These are phyloP conservation scores for Blastobotrys chiropterorum DNA, from an alignment of 805 yeast species.

Conservation along the genomic window DNA sequence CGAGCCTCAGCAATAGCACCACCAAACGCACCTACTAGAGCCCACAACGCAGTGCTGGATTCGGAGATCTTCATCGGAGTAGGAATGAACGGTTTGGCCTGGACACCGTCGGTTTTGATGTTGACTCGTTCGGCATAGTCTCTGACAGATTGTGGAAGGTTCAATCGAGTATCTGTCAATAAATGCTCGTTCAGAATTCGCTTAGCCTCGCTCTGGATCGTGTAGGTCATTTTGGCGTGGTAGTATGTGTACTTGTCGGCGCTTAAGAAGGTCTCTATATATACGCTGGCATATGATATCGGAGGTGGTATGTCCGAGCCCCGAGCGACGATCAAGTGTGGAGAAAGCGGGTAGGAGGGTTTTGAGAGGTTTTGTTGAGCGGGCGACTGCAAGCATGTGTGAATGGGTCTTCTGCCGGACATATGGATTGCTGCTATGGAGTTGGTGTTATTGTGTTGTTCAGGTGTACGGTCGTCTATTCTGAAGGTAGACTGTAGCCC, in stretches of 20 bases:
- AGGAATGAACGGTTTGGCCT: constrained; percentile 3
- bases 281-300: background rate
- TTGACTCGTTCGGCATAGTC: background rate
- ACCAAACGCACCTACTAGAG: background rate
- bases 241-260: too few species aligned
- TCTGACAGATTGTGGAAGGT: background rate
- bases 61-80: constrained; percentile 1
- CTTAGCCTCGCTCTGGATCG: background rate
- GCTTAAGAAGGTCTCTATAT: background rate
- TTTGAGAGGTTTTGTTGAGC: background rate
- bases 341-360: background rate
- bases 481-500: too few species aligned
- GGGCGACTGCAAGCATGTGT: too few species aligned
- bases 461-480: too few species aligned
- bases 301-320: background rate
- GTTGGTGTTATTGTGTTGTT: too few species aligned
- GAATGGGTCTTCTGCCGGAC: too few species aligned
- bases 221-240: background rate
- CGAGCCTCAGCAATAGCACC: background rate
- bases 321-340: background rate
- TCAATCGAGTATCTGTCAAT: background rate
- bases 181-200: background rate
- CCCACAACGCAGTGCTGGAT: constrained; percentile 1
- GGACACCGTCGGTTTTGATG: background rate
- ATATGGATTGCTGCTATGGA: too few species aligned